Evolutionary conservation across 805 yeast species (phyloP).

Genomic region (Metschnikowia cerradonensis): DNA sequence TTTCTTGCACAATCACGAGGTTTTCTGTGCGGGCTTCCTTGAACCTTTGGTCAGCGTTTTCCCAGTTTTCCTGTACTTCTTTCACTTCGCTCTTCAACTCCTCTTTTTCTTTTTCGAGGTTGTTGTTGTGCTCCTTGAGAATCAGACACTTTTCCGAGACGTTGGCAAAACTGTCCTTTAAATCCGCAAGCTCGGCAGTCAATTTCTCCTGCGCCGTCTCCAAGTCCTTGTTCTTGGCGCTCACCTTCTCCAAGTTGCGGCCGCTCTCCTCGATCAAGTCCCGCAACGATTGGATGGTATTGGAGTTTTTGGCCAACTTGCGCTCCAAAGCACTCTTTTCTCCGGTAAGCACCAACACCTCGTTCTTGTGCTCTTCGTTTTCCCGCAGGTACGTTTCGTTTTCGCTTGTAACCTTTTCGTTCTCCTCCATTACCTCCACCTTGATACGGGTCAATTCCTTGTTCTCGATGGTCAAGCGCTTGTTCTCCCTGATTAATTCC

Average conservation of each 20-base stretch:
- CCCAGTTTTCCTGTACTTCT: conserved; percentile 25
- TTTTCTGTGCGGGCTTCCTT: conserved; percentile 45
- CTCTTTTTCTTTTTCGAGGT: conserved; percentile 30
- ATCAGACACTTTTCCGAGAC: conserved; percentile 11
- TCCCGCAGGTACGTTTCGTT: conserved; percentile 34
- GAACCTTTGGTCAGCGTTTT: conserved; percentile 26
- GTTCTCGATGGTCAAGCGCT: conserved; percentile 55
- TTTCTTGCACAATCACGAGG: conserved; percentile 60
- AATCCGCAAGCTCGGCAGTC: conserved; percentile 23
- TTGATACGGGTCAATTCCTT: conserved; percentile 41
- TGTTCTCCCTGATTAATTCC: conserved; percentile 57
- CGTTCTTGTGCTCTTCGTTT: conserved; percentile 26
- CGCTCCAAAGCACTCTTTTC: conserved; percentile 35
- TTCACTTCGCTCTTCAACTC: conserved; percentile 32
- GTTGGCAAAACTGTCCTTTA: conserved; percentile 22
- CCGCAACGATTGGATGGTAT: conserved; percentile 54
- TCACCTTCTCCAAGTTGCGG: conserved; percentile 57
- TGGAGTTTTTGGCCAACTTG: conserved; percentile 30
- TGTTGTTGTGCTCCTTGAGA: conserved; percentile 32
- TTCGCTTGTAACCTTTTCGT: conserved; percentile 37
- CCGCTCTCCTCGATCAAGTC: conserved; percentile 58
- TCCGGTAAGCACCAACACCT: conserved; percentile 27
- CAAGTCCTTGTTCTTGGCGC: conserved; percentile 10
- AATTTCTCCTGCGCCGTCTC: conserved; percentile 33
- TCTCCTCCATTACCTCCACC: conserved; percentile 28